Evolutionary conservation across 2,329 filamentous ascomycete genomes (phyloP).

Genomic region (Bipolaris bicolor): DNA sequence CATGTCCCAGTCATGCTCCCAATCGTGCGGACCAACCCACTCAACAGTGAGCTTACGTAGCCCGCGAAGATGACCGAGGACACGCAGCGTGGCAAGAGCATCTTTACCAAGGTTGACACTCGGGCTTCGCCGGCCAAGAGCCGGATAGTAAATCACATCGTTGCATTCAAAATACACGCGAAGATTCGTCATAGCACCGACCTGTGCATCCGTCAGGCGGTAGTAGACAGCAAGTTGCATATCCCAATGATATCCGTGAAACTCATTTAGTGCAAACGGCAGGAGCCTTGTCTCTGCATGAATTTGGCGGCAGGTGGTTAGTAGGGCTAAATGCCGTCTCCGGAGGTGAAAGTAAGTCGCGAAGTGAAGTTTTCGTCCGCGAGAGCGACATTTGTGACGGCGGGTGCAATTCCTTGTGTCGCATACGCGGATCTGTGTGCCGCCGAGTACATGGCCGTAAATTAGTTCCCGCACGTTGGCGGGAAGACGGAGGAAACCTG

Average conservation of each 20-base stretch:
- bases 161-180: conserved; percentile 2
- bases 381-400: conserved; percentile 4
- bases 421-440: conserved; percentile 5
- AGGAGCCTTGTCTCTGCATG: background rate
- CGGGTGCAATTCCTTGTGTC: background rate
- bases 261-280: conserved; percentile 6
- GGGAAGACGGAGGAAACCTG: conserved; percentile 4
- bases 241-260: conserved; percentile 6
- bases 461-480: conserved; percentile 2
- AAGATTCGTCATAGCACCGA: conserved; percentile 5
- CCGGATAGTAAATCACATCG: background rate
- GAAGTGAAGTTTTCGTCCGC: background rate
- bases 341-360: conserved; percentile 10
- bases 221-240: conserved; percentile 11
- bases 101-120: background rate
- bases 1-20: background rate
- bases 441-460: conserved; percentile 4
- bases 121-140: background rate
- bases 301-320: background rate
- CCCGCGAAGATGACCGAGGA: background rate
- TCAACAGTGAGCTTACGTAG: conserved; percentile 1
- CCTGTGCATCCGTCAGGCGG: conserved; percentile 3
- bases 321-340: conserved; percentile 1
- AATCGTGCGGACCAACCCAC: background rate
- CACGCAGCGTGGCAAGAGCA: background rate